phyloP scores from a whole-genome alignment of 2,329 filamentous ascomycete genomes.

The Amesomyces nigricolor region DNA sequence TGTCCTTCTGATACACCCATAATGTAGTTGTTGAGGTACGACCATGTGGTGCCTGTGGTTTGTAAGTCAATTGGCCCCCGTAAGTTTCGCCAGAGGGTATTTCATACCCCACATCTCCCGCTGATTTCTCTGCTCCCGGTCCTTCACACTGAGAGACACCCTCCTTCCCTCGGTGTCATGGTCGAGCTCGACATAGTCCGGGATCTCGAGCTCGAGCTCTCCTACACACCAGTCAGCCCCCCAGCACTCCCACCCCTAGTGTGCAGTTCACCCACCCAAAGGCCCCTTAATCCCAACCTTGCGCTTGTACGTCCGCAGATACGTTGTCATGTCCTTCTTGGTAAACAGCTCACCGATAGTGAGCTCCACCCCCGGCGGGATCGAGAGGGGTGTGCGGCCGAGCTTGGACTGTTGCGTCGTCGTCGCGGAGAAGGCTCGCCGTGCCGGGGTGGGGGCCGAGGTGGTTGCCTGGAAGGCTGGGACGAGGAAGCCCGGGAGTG shows the following conservation, averaged over 20 bases:
- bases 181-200: constrained; percentile 67
- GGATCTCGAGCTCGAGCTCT: constrained; percentile 71
- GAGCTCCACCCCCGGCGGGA: constrained; percentile 80
- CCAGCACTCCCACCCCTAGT: background rate
- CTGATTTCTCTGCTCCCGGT: constrained; percentile 66
- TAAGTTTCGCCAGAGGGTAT: background rate
- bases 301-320: constrained; percentile 56
- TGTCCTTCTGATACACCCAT: constrained; percentile 95
- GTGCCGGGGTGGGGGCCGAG: constrained; percentile 25
- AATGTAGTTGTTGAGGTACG: constrained; percentile 85
- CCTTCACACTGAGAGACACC: constrained; percentile 62
- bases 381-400: constrained; percentile 70
- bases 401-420: constrained; percentile 69
- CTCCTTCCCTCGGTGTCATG: constrained; percentile 60
- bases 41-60: constrained; percentile 71
- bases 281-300: constrained; percentile 75
- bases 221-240: constrained; percentile 41
- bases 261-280: constrained; percentile 50
- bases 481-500: constrained; percentile 66
- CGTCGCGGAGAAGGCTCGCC: constrained; percentile 66
- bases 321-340: constrained; percentile 51
- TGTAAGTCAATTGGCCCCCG: constrained; percentile 22
- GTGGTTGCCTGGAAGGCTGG: constrained; percentile 57
- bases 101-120: constrained; percentile 88
- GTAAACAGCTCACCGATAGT: constrained; percentile 57